Conservation (phyloP, 2,329 filamentous ascomycete species). For the Talaromyces atroroseus region DNA sequence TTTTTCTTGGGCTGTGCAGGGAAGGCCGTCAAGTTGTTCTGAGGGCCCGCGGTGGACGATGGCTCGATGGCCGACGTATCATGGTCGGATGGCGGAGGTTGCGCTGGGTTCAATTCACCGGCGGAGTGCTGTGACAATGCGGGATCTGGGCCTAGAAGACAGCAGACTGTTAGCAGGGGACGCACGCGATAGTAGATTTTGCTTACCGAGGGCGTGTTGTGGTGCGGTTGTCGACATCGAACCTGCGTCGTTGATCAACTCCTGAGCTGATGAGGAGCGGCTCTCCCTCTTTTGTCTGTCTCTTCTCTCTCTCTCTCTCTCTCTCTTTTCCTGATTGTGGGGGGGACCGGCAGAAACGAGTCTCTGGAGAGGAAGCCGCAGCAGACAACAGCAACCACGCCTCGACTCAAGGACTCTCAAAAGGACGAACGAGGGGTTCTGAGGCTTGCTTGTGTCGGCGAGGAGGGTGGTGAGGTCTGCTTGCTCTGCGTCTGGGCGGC, state of each 20-base stretch:
- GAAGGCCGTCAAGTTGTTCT: constrained; percentile 12
- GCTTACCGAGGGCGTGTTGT: constrained; percentile 7
- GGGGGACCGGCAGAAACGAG: constrained; percentile 22
- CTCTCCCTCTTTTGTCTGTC: no score
- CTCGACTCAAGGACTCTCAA: constrained; percentile 16
- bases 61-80: constrained; percentile 9
- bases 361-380: constrained; percentile 15
- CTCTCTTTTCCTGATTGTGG: background rate
- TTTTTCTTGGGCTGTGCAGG: constrained; percentile 30
- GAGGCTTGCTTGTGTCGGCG: constrained; percentile 4
- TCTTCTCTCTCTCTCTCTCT: constrained; percentile 31
- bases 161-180: background rate
- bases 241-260: constrained; percentile 25
- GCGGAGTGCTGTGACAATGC: constrained; percentile 10
- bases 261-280: constrained; percentile 26
- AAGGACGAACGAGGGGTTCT: background rate
- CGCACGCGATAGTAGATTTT: background rate
- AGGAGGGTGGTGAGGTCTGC: constrained; percentile 6
- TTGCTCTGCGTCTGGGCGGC: constrained; percentile 2
- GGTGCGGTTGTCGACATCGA: constrained; percentile 26
- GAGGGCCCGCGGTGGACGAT: constrained; percentile 10
- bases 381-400: constrained; percentile 17
- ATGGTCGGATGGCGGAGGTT: constrained; percentile 11
- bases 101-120: constrained; percentile 9
- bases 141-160: constrained; percentile 13